These are phyloP conservation scores for Nakazawaea peltata DNA, from an alignment of 805 yeast genomes.

Conservation along the genomic window DNA sequence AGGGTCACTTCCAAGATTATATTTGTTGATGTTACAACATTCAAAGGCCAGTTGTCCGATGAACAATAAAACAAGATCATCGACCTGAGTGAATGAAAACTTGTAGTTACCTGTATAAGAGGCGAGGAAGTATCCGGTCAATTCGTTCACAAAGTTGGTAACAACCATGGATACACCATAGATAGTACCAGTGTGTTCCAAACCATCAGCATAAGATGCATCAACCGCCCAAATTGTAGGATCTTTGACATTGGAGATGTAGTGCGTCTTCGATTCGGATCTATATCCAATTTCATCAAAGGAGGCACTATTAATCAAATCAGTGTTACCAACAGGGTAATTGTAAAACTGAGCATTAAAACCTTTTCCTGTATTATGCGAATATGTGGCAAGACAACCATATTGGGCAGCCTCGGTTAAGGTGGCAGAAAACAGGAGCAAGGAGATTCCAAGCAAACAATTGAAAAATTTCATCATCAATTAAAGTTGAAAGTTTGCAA, in stretches of 20 bases:
- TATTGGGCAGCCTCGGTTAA: not conserved
- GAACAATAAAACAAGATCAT: conserved; percentile 24
- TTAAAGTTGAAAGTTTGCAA: no score
- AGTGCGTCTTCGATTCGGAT: not conserved
- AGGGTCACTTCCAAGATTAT: conserved; percentile 1
- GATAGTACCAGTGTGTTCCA: not conserved
- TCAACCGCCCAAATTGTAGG: not conserved
- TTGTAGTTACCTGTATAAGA: conserved; percentile 20
- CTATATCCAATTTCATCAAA: conserved; percentile 1
- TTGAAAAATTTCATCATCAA: no score
- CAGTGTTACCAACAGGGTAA: not conserved
- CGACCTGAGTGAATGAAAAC: conserved; percentile 16
- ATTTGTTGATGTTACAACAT: conserved; percentile 20
- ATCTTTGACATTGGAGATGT: not conserved
- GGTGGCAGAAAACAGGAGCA: no score
- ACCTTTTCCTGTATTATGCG: not conserved
- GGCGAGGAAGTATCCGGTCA: conserved; percentile 20
- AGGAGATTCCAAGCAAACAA: no score
- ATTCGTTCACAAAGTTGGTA: conserved; percentile 12
- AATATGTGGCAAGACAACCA: not conserved
- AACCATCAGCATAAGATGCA: no score
- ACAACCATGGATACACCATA: not conserved
- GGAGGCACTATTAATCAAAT: not conserved
- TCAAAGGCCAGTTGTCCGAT: conserved; percentile 23
- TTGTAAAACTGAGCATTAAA: not conserved